phyloP scores from a whole-genome alignment of 352 stramenopile genomes.

The Phytopythium litorale region DNA sequence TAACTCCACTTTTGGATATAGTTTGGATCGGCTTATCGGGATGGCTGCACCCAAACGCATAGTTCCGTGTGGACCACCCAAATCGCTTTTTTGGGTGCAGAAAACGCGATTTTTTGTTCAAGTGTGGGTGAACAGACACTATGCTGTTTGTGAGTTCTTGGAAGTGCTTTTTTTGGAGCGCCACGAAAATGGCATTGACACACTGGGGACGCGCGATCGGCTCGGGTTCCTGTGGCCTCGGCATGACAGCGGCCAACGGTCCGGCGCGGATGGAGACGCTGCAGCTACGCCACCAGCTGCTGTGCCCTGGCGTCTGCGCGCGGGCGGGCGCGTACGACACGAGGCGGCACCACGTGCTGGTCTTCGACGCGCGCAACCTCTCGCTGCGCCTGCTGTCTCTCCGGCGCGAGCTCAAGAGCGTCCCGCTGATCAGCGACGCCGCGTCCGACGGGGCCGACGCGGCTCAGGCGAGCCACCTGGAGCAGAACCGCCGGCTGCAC shows the following conservation, averaged over 20 bases:
- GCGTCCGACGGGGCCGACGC: neutral
- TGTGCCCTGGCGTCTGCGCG: conserved; percentile 47
- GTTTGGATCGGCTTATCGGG: no score
- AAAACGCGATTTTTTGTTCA: no score
- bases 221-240: neutral
- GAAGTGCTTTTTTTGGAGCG: no score
- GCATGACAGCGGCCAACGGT: neutral
- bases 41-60: no score
- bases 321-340: conserved; percentile 61
- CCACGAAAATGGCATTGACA: neutral
- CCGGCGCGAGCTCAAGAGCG: conserved; percentile 59
- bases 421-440: conserved; percentile 37
- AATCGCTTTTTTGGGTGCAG: no score
- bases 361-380: conserved; percentile 42
- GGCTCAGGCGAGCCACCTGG: neutral
- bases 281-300: conserved; percentile 73
- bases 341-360: conserved; percentile 62
- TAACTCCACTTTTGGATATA: no score
- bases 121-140: no score
- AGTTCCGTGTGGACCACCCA: no score
- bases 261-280: conserved; percentile 44
- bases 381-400: conserved; percentile 69
- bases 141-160: no score
- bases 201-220: neutral
- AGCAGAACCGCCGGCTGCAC: conserved; percentile 4